phyloP scores from a whole-genome alignment of 75 land plant species.

The Pinus albicaulis region DNA sequence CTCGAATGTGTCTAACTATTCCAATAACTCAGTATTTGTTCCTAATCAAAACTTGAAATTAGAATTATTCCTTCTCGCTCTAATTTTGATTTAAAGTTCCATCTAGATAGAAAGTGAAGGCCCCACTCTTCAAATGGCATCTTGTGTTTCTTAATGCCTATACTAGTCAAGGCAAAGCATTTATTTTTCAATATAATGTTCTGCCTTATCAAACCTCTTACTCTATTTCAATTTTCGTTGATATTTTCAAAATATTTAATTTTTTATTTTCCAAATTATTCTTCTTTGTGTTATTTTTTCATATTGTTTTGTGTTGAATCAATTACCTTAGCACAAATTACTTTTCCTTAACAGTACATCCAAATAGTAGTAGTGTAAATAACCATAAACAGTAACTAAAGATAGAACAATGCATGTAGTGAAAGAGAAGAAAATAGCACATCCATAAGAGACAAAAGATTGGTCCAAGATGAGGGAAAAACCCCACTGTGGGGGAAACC shows the following conservation, averaged over 20 bases:
- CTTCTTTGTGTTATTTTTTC: too few species aligned
- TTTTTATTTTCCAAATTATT: background rate
- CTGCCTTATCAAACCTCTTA: background rate
- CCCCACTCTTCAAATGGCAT: background rate
- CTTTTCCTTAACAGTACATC: too few species aligned
- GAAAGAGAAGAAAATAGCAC: too few species aligned
- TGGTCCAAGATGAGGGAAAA: too few species aligned
- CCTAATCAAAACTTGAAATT: slow-evolving; percentile 4
- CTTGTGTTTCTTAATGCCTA: background rate
- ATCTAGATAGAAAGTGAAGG: background rate
- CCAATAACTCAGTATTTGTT: slow-evolving; percentile 31
- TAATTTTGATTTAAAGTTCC: background rate
- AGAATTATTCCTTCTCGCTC: background rate
- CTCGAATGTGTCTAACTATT: too few species aligned
- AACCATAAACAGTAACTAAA: too few species aligned
- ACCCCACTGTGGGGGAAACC: too few species aligned
- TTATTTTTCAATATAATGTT: background rate
- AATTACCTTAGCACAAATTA: too few species aligned
- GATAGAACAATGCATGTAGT: too few species aligned
- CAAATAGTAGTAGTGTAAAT: too few species aligned
- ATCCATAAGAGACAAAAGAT: too few species aligned
- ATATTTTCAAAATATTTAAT: background rate
- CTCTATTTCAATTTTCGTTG: background rate
- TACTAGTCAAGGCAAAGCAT: background rate
- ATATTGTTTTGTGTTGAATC: too few species aligned